Base-by-base conservation (phyloP, 2,329 filamentous ascomycete genomes). In the Ophiostoma tasmaniense region DNA sequence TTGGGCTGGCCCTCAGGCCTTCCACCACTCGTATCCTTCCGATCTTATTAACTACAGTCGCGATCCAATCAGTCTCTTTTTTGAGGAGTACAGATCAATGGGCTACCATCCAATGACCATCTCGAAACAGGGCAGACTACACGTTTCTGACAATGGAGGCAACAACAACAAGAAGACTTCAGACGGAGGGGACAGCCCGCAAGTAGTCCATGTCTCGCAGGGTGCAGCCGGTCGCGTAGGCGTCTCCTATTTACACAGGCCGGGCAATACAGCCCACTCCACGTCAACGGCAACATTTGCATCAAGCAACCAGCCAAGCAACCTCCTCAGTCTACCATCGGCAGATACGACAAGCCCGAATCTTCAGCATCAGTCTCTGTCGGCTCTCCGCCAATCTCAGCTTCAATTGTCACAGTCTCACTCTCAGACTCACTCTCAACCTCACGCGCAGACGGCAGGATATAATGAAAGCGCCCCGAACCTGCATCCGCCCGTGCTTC, bases 1-100 rank as follows among this genome's bases (percentile, higher is more conserved):
- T 7, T 17, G 20, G 20, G 6, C 4, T n/a, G 20, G 42, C 2
- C 11, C 68, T 7, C 62, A 42, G 71, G 71, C 10, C 71, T 74
- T 33, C 50, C 68, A 42, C 11, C 73, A 74, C 14, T 69, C 71
- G 1, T 69, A 70, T 28, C 73, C 74, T 30, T 69, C 72, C n/a
- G 71, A 52, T 72, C n/a, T 55, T 13, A 25, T 55, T 22, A 25
- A 55, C 22, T 22, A 22, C 10, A 11, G n/a, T 13, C 50, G 3
- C 22, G 75, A 59, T 74, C 75, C 66, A 69, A 72, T 52, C 73
- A 76, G 14, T 71, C 69, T 50, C 25, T 35, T 35, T n/a, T 35
- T 35, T n/a, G 20, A 52, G 5, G 25, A 14, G 1, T 7, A 37
- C 20, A 20, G 25, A 20, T 10, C 2, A 17, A 66, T 7, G 30